Evolutionary conservation across 2,329 filamentous ascomycete species (phyloP).

Genomic region (Cladophialophora carrionii): DNA sequence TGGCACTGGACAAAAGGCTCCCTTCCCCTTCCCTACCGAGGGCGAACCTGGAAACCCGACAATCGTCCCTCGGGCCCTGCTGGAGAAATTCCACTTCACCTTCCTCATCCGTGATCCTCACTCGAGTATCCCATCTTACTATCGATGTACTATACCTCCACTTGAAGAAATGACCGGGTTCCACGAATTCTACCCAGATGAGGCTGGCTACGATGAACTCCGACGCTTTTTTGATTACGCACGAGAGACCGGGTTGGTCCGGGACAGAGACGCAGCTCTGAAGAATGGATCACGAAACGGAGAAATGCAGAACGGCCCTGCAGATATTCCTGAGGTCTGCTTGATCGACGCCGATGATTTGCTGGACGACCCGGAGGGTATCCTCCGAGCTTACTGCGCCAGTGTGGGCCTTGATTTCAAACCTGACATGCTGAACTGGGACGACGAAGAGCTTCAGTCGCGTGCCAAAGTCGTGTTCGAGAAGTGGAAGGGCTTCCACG

Average conservation of each 20-base stretch:
- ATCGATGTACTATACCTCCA: constrained; percentile 89
- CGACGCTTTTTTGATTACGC: constrained; percentile 86
- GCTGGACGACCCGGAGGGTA: constrained; percentile 77
- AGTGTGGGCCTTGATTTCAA: constrained; percentile 77
- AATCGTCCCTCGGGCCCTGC: constrained; percentile 72
- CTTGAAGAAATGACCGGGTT: constrained; percentile 82
- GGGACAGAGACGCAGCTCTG: constrained; percentile 62
- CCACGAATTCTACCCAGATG: constrained; percentile 79
- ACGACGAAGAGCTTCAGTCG: constrained; percentile 70
- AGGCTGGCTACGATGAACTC: constrained; percentile 89
- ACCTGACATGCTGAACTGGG: constrained; percentile 82
- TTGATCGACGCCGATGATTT: constrained; percentile 93
- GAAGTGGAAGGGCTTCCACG: constrained; percentile 97
- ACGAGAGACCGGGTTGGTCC: constrained; percentile 68
- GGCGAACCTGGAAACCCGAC: constrained; percentile 77
- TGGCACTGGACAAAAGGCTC: constrained; percentile 42
- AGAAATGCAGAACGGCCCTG: constrained; percentile 34
- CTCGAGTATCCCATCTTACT: constrained; percentile 88
- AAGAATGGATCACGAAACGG: constrained; percentile 40
- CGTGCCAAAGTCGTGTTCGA: constrained; percentile 77
- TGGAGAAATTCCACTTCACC: constrained; percentile 86
- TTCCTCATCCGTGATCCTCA: constrained; percentile 97
- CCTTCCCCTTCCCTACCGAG: constrained; percentile 62
- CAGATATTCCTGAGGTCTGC: constrained; percentile 65
- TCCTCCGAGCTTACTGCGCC: constrained; percentile 78